A percentile compares a stretch with the other conserved stretches of the same genome.
Conservation (phyloP, 2,329 filamentous ascomycete genomes). For the Diaporthe citrichinensis region DNA sequence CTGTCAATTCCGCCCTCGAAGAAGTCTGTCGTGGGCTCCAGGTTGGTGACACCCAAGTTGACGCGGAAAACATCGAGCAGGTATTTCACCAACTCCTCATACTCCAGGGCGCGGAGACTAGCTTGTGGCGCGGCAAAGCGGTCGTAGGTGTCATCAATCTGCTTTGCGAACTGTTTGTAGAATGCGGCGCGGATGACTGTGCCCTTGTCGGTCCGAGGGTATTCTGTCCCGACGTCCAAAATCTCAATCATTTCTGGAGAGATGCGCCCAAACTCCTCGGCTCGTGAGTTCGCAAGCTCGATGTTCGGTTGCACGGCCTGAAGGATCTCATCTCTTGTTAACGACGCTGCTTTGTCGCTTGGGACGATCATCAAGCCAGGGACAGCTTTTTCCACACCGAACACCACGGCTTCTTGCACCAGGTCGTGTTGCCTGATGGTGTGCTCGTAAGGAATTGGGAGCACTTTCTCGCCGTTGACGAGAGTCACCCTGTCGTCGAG, state of each 20-base stretch:
- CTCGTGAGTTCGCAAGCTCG: slow-evolving; percentile 62
- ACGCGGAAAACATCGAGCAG: slow-evolving; percentile 45
- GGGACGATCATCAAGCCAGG: slow-evolving; percentile 69
- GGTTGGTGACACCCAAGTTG: slow-evolving; percentile 41
- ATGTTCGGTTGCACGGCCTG: slow-evolving; percentile 64
- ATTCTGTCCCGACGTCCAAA: slow-evolving; percentile 59
- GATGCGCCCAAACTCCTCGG: slow-evolving; percentile 67
- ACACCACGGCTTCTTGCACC: slow-evolving; percentile 70
- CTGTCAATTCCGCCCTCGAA: slow-evolving; percentile 49
- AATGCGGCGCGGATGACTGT: slow-evolving; percentile 67
- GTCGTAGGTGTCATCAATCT: slow-evolving; percentile 62
- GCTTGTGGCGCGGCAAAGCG: slow-evolving; percentile 43
- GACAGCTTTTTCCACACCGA: slow-evolving; percentile 66
- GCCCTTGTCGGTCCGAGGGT: slow-evolving; percentile 67
- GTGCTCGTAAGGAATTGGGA: slow-evolving; percentile 64
- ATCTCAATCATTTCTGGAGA: slow-evolving; percentile 67
- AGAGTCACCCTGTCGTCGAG: slow-evolving; percentile 62
- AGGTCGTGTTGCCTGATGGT: slow-evolving; percentile 64
- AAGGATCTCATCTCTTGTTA: slow-evolving; percentile 58
- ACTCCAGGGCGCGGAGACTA: background rate
- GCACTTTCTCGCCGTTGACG: slow-evolving; percentile 63
- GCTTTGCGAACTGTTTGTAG: slow-evolving; percentile 61
- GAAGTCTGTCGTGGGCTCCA: slow-evolving; percentile 46
- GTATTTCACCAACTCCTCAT: slow-evolving; percentile 36
- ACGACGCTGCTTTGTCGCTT: slow-evolving; percentile 55